Percentiles rank a stretch among this genome's conserved stretches.
phyloP scores from a whole-genome alignment of 108 stramenopile species.

The Fragilariopsis cylindrus region DNA sequence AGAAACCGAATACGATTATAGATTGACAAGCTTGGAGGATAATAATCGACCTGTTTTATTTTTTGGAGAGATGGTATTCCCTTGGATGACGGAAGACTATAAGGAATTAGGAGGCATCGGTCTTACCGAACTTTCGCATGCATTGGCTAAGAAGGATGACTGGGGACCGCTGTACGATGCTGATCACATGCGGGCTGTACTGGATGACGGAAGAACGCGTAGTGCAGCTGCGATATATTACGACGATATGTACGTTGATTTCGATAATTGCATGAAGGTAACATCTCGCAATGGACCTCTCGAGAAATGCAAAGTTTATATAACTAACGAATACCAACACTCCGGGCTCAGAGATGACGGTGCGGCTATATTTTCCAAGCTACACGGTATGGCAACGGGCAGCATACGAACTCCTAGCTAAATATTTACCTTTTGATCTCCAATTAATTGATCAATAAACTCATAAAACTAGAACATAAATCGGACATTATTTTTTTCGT shows the following conservation, averaged over 20 bases:
- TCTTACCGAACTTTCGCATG: constrained; percentile 61
- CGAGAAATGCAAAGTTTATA: constrained; percentile 75
- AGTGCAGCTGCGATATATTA: constrained; percentile 88
- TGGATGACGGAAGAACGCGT: constrained; percentile 28
- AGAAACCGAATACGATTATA: constrained; percentile 61
- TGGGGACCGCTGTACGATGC: constrained; percentile 82
- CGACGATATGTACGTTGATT: constrained; percentile 96
- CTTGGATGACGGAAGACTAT: constrained; percentile 92
- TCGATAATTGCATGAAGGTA: constrained; percentile 69
- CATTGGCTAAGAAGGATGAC: constrained; percentile 72
- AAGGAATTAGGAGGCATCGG: constrained; percentile 67
- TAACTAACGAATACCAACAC: constrained; percentile 95
- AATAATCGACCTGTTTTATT: constrained; percentile 57
- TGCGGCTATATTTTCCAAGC: constrained; percentile 75
- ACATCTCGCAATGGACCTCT: constrained; percentile 58
- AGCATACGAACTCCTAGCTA: constrained; percentile 70
- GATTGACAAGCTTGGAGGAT: constrained; percentile 24
- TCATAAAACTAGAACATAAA: neutral
- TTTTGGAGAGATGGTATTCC: constrained; percentile 95
- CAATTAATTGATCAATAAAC: neutral
- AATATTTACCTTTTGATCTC: neutral
- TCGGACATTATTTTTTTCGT: neutral
- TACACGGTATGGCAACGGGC: constrained; percentile 85
- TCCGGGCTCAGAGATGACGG: constrained; percentile 89
- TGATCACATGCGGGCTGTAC: constrained; percentile 58